Base-by-base conservation (phyloP, 305 asterid genomes). In the Fraxinus baroniana region DNA sequence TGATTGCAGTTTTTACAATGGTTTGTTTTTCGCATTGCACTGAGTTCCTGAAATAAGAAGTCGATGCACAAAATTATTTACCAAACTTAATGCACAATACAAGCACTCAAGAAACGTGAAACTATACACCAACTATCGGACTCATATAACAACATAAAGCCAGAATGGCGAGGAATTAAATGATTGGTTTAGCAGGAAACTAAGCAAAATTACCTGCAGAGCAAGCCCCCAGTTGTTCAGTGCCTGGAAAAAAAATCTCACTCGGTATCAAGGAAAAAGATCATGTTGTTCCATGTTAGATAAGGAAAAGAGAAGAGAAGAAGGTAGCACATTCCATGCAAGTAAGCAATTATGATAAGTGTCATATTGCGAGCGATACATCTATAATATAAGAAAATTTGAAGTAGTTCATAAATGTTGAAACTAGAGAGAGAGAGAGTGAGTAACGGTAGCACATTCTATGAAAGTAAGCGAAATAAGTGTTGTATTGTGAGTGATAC, bases 221-320 rank as follows among this genome's bases (percentile, higher is more conserved):
- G 99, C 99, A 90, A 97, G 98, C 80, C 99, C 98, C 99, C 98
- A 95, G 89, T 97, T 97, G 92, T 97, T 97, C 78, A 97, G 97
- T 64, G 98, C 99, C 99, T 95, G 93, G 78, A 55, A 28, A 71
- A 68, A 84, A 46, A 84, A 12, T 79, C 68, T 30, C 74, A 22
- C 32, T 22, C 18, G 24, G 77, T 41, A 83, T 46, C 60, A 46
- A 13, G 18, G 57, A 13, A 13, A 46, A 12, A 46, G 12, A 46
- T 46, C 57, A 12, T 3, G 18, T 46, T 13, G 57, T 46, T 46
- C 57, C 57, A 46, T 3, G 57, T 46, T 46, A 46, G 5, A 46
- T 0, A 46, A 46, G 57, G 57, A 13, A 46, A 46, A 46, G n/a
- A 3, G 55, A 44, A 13, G 8, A 39, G 46, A 39, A 46, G 18